A percentile compares a stretch with the other conserved stretches of the same genome.
Evolutionary conservation across 1,284 basidiomycete species (phyloP).

Genomic region (Irpex sp.): DNA sequence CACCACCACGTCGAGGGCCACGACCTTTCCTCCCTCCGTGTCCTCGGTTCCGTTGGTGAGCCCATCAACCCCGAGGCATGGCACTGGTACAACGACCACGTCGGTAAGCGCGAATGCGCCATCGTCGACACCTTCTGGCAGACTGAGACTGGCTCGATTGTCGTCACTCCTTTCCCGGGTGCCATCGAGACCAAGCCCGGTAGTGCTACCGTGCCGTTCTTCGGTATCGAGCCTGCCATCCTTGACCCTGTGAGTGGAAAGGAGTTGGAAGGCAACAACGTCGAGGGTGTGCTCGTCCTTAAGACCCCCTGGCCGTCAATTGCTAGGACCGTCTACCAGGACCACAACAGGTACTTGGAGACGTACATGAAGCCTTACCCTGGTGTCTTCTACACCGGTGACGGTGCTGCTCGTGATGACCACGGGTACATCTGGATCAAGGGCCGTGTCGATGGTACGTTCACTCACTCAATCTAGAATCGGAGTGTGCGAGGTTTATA

Average conservation of each 20-base stretch:
- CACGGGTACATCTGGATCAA: conserved; percentile 99
- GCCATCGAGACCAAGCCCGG: conserved; percentile 96
- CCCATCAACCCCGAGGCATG: conserved; percentile 99
- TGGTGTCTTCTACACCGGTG: conserved; percentile 93
- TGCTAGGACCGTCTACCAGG: conserved; percentile 90
- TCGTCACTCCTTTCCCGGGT: conserved; percentile 94
- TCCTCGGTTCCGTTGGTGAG: conserved; percentile 93
- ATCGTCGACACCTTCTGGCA: conserved; percentile 98
- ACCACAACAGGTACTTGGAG: conserved; percentile 81
- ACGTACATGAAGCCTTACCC: conserved; percentile 95
- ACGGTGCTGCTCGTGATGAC: conserved; percentile 91
- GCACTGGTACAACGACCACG: conserved; percentile 98
- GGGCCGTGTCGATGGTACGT: conserved; percentile 90
- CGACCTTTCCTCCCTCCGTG: conserved; percentile 76
- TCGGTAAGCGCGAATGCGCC: conserved; percentile 86
- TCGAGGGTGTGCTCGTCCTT: conserved; percentile 90
- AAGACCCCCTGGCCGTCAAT: conserved; percentile 94
- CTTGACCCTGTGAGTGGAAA: conserved; percentile 81
- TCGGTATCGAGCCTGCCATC: conserved; percentile 88
- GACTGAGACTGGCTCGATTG: conserved; percentile 96
- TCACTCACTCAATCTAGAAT: neutral
- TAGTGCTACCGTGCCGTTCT: conserved; percentile 96
- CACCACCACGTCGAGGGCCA: conserved; percentile 83
- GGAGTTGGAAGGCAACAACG: conserved; percentile 76
- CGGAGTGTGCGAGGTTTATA: no score